Conservation (phyloP, 768 basidiomycete species). For the Leccinum broughii region DNA sequence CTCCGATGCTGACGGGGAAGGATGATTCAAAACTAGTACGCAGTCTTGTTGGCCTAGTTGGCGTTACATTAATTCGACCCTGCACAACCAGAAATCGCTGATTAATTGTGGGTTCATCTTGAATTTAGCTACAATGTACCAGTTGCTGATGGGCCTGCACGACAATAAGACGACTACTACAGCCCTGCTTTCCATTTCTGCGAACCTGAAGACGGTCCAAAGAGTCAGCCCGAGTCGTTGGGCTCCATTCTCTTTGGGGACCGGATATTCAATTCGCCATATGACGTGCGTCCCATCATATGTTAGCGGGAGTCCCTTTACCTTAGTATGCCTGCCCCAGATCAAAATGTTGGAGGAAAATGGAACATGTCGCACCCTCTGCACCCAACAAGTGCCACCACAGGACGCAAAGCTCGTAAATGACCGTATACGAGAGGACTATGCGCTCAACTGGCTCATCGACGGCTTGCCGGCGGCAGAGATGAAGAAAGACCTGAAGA, state of each 20-base stretch:
- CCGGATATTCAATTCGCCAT: conserved; percentile 88
- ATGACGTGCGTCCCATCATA: conserved; percentile 58
- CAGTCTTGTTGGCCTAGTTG: conserved; percentile 9
- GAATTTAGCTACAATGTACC: background rate
- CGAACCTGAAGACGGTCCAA: conserved; percentile 67
- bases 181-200: conserved; percentile 86
- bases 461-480: conserved; percentile 94
- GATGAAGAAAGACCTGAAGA: conserved; percentile 80
- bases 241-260: conserved; percentile 98
- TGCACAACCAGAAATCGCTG: conserved; percentile 69
- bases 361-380: conserved; percentile 74
- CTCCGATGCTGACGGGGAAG: conserved; percentile 73
- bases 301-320: background rate
- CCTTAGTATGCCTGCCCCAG: conserved; percentile 38
- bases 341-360: conserved; percentile 81
- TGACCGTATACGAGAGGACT: conserved; percentile 87
- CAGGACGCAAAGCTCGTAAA: conserved; percentile 90
- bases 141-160: conserved; percentile 5
- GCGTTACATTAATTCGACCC: conserved; percentile 8
- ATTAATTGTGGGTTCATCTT: conserved; percentile 65
- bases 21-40: conserved; percentile 76
- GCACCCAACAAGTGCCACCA: conserved; percentile 55
- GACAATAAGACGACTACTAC: conserved; percentile 83
- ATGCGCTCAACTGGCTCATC: conserved; percentile 91
- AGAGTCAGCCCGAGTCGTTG: conserved; percentile 78